These are phyloP conservation scores for Stenogyne calaminthoides DNA, from an alignment of 305 asterid genomes.

Conservation along the genomic window DNA sequence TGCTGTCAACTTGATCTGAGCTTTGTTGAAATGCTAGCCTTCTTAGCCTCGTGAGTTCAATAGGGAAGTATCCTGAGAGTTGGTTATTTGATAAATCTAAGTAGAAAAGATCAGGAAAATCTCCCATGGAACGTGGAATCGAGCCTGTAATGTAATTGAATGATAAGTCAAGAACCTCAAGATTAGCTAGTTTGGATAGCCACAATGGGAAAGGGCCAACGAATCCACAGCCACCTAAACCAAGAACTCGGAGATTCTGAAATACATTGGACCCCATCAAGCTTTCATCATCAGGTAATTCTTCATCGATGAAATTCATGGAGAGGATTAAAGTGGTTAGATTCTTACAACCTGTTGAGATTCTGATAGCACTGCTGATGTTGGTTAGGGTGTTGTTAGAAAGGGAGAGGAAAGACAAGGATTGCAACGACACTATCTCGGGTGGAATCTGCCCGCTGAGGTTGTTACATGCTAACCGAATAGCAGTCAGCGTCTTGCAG, in stretches of 20 bases:
- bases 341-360: slow-evolving; percentile 38
- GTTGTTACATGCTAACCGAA: background rate
- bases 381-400: background rate
- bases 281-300: slow-evolving; percentile 42
- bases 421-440: background rate
- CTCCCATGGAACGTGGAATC: slow-evolving; percentile 69
- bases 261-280: slow-evolving; percentile 36
- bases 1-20: background rate
- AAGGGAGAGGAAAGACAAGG: background rate
- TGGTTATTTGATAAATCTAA: slow-evolving; percentile 80
- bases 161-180: slow-evolving; percentile 77
- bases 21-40: slow-evolving; percentile 47
- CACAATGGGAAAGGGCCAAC: slow-evolving; percentile 66
- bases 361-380: background rate
- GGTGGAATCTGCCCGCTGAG: background rate
- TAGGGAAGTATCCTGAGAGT: slow-evolving; percentile 65
- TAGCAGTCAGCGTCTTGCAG: slow-evolving; percentile 45
- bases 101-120: slow-evolving; percentile 65
- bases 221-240: slow-evolving; percentile 68
- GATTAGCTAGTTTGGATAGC: slow-evolving; percentile 55
- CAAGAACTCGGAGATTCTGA: slow-evolving; percentile 53
- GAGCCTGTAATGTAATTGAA: slow-evolving; percentile 66
- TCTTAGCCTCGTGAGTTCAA: slow-evolving; percentile 52
- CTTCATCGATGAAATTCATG: slow-evolving; percentile 67
- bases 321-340: slow-evolving; percentile 67